Base-by-base conservation (phyloP, 345 rosid species). In the Moringa oleifera region DNA sequence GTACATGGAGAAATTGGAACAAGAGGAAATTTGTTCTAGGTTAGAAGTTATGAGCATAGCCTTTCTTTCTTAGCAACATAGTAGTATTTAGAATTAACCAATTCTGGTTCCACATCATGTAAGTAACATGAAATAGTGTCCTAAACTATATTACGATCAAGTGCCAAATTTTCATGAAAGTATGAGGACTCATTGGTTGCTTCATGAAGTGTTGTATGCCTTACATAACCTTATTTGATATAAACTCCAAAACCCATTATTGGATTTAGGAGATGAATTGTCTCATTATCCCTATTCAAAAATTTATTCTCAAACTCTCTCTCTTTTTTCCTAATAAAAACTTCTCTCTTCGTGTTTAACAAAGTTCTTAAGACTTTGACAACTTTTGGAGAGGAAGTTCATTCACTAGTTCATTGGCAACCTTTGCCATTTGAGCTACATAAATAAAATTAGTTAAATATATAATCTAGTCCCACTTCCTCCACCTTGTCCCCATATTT, bases 91-190 rank as follows among this genome's bases (percentile, higher is more conserved):
- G 90, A 87, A 64, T 84, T 90, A 0, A 87, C 94, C 62, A 87
- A 87, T 60, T 87, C 90, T 0, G 94, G 94, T 61, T 87, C 84
- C 60, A 84, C 80, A 11, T 84, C 94, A 47, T 73, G 79, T 46
- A 87, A 53, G 54, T 71, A 77, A 16, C 90, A 66, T 0, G 90
- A 87, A 4, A 87, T 87, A 20, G 81, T 82, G 36, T 68, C 71
- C 94, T 90, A 87, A 18, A 80, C 90, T 9, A 90, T 90, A 63
- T 82, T 87, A 0, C 90, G 94, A 53, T 90, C 84, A 49, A 84
- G 79, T 0, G 94, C 90, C 12, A 87, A 90, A 23, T 87, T 87
- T 72, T 87, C 94, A 6, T 82, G 84, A 6, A 8, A 19, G 10
- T n/a, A n/a, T n/a, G n/a, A n/a, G n/a, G n/a, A n/a, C n/a, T n/a